Conservation (phyloP, 495 filamentous ascomycete species). For the Thermothielavioides terrestris region DNA sequence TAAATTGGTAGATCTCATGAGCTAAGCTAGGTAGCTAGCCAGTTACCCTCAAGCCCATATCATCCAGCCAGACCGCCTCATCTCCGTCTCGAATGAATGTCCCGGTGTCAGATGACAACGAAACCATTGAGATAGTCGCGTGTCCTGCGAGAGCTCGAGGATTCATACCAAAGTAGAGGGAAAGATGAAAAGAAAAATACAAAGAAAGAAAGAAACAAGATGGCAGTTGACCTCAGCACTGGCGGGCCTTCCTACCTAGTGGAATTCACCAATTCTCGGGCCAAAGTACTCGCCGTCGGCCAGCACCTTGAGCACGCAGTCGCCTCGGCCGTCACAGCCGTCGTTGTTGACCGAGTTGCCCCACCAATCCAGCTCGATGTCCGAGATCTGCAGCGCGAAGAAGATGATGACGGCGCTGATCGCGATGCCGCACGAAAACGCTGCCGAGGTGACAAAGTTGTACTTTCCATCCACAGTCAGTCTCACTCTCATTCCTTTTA, state of each 20-base stretch:
- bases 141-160: too few relatives aligned
- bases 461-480: constrained; percentile 25
- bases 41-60: too few relatives aligned
- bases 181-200: not conserved
- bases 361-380: constrained; percentile 35
- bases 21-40: too few relatives aligned
- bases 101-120: too few relatives aligned
- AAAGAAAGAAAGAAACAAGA: too few relatives aligned
- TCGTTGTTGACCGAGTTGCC: constrained; percentile 25
- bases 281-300: constrained; percentile 31
- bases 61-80: too few relatives aligned
- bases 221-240: too few relatives aligned
- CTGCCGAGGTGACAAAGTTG: constrained; percentile 35
- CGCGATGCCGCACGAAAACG: constrained; percentile 32
- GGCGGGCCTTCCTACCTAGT: not conserved
- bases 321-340: constrained; percentile 25
- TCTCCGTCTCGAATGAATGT: too few relatives aligned
- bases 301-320: constrained; percentile 21
- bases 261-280: constrained; percentile 26
- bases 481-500: not conserved
- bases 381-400: constrained; percentile 30
- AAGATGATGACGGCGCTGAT: constrained; percentile 35
- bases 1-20: too few relatives aligned
- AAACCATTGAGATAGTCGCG: too few relatives aligned
- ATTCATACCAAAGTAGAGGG: not conserved